These are phyloP conservation scores for Yarrowia phangngaensis DNA, from an alignment of 805 yeast genomes.

Conservation along the genomic window DNA sequence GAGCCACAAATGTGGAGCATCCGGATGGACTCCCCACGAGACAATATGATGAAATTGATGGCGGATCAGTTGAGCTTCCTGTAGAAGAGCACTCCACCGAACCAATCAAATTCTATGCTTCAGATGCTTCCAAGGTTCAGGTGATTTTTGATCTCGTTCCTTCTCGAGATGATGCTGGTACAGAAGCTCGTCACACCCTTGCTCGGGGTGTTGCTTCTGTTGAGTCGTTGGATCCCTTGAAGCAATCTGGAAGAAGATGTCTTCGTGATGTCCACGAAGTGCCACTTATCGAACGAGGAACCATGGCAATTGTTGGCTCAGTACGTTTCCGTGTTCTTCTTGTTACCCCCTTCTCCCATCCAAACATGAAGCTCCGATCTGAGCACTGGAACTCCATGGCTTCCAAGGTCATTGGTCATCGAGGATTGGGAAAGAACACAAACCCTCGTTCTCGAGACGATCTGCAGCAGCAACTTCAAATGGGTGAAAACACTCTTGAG, in stretches of 20 bases:
- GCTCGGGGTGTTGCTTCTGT: conserved; percentile 81
- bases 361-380: conserved; percentile 60
- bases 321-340: conserved; percentile 70
- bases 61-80: conserved; percentile 68
- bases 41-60: conserved; percentile 13
- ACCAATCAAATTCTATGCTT: conserved; percentile 67
- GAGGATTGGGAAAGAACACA: conserved; percentile 89
- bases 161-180: conserved; percentile 49
- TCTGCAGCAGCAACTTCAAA: conserved; percentile 50
- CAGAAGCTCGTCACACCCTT: conserved; percentile 42
- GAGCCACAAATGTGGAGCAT: conserved; percentile 42
- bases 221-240: conserved; percentile 52
- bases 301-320: conserved; percentile 72
- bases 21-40: conserved; percentile 42
- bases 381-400: conserved; percentile 90
- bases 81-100: conserved; percentile 59
- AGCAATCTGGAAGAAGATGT: conserved; percentile 10
- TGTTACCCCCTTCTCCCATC: conserved; percentile 70
- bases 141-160: conserved; percentile 85
- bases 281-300: conserved; percentile 70
- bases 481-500: conserved; percentile 94
- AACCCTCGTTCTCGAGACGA: conserved; percentile 51
- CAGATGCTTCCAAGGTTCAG: conserved; percentile 43
- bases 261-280: conserved; percentile 42
- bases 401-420: conserved; percentile 89